Evolutionary conservation across 2,329 filamentous ascomycete genomes (phyloP).

Genomic region (Hypoxylon sp.): DNA sequence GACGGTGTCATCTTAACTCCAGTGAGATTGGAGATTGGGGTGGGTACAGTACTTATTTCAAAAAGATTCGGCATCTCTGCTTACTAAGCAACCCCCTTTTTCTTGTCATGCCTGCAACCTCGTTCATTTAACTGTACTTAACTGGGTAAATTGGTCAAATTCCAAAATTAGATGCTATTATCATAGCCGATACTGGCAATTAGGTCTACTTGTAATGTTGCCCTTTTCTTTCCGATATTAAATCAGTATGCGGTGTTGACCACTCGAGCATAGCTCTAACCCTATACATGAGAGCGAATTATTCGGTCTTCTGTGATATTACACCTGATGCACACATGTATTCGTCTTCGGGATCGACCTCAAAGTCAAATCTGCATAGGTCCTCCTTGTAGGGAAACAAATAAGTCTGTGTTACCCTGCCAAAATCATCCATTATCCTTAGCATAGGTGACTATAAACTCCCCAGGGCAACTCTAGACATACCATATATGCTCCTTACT

Average conservation of each 20-base stretch:
- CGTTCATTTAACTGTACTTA: background rate
- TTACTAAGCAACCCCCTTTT: background rate
- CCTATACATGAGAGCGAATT: background rate
- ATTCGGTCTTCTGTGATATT: background rate
- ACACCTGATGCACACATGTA: conserved; percentile 21
- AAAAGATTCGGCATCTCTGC: background rate
- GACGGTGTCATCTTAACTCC: background rate
- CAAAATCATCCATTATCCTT: background rate
- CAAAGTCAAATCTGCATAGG: conserved; percentile 68
- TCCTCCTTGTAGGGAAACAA: conserved; percentile 69
- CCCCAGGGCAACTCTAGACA: conserved; percentile 17
- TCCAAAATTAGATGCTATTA: background rate
- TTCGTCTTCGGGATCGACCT: conserved; percentile 49
- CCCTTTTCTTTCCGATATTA: background rate
- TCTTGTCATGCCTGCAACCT: too few species aligned
- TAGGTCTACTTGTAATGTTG: background rate
- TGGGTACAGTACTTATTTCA: too few species aligned
- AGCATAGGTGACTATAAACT: background rate
- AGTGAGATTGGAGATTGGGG: background rate
- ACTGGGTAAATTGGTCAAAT: background rate
- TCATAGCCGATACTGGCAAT: background rate
- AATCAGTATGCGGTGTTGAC: background rate
- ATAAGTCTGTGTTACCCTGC: conserved; percentile 66
- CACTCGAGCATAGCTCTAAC: background rate
- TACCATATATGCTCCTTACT: conserved; percentile 67